Evolutionary conservation across 352 stramenopile species (phyloP).

Genomic region (Globisporangium acanthophoron): DNA sequence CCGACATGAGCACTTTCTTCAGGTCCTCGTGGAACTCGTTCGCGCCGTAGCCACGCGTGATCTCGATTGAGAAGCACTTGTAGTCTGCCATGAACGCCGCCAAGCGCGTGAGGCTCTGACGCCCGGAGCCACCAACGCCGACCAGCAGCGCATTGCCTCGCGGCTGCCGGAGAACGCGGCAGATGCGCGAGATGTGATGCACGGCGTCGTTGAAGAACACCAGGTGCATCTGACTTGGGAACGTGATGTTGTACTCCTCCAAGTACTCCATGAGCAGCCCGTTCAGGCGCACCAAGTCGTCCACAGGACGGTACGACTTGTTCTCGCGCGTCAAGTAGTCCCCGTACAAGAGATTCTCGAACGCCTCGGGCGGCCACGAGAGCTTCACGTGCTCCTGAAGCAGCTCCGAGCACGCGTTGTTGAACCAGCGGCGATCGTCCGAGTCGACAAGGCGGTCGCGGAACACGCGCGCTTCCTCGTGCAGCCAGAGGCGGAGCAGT

Average conservation of each 20-base stretch:
- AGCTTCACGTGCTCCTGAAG: conserved; percentile 62
- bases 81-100: conserved; percentile 91
- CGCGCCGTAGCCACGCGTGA: conserved; percentile 87
- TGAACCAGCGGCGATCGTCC: conserved; percentile 87
- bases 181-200: conserved; percentile 91
- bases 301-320: conserved; percentile 64
- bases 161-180: conserved; percentile 89
- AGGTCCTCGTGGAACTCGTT: conserved; percentile 92
- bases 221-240: conserved; percentile 90
- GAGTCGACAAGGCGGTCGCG: conserved; percentile 87
- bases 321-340: conserved; percentile 87
- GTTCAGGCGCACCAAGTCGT: conserved; percentile 64
- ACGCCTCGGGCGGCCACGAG: conserved; percentile 49
- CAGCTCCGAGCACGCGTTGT: conserved; percentile 66
- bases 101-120: conserved; percentile 89
- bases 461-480: conserved; percentile 91
- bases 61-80: conserved; percentile 90
- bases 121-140: conserved; percentile 87
- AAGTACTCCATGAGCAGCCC: conserved; percentile 86
- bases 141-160: conserved; percentile 90
- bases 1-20: conserved; percentile 88
- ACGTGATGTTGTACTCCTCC: conserved; percentile 95
- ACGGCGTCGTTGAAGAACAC: conserved; percentile 96
- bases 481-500: conserved; percentile 87
- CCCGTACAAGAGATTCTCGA: conserved; percentile 86